Percentiles rank a stretch among this genome's conserved stretches.
Conservation (phyloP, 2,329 filamentous ascomycete genomes). For the Stachybotrys chlorohalonatus region DNA sequence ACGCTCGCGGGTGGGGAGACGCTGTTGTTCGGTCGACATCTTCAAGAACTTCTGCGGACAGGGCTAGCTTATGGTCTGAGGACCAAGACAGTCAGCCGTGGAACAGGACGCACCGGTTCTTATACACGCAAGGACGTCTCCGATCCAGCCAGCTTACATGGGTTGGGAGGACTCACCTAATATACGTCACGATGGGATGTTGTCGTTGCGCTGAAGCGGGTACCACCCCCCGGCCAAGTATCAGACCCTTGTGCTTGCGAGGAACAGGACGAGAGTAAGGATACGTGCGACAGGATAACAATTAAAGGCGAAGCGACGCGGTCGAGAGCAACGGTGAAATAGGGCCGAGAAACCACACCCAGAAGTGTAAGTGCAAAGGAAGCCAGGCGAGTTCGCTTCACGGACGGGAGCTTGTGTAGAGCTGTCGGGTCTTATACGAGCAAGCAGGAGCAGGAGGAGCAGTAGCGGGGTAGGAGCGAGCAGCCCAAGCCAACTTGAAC, state of each 20-base stretch:
- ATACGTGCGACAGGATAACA: neutral
- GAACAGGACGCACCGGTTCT: neutral
- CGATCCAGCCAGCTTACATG: neutral
- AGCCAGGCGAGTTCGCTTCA: neutral
- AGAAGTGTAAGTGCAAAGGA: neutral
- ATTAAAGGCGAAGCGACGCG: neutral
- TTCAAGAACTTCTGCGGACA: slow-evolving; percentile 2
- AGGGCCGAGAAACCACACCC: neutral
- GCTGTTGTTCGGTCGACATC: slow-evolving; percentile 25
- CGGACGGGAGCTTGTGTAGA: neutral
- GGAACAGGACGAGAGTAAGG: neutral
- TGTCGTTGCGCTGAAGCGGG: neutral
- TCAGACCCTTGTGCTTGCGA: neutral
- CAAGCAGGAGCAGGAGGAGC: neutral
- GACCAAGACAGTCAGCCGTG: neutral
- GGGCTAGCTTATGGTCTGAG: neutral
- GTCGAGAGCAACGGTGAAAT: neutral
- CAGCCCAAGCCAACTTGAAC: neutral
- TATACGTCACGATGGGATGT: neutral
- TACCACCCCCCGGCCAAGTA: neutral
- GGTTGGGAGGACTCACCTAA: neutral
- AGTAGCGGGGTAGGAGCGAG: neutral
- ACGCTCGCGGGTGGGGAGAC: slow-evolving; percentile 57
- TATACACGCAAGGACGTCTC: neutral
- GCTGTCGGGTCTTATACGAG: neutral